Evolutionary conservation across 768 basidiomycete genomes (phyloP), one percentile per base, ranked within the genome.

Genomic region (Lentinula detonsa): DNA sequence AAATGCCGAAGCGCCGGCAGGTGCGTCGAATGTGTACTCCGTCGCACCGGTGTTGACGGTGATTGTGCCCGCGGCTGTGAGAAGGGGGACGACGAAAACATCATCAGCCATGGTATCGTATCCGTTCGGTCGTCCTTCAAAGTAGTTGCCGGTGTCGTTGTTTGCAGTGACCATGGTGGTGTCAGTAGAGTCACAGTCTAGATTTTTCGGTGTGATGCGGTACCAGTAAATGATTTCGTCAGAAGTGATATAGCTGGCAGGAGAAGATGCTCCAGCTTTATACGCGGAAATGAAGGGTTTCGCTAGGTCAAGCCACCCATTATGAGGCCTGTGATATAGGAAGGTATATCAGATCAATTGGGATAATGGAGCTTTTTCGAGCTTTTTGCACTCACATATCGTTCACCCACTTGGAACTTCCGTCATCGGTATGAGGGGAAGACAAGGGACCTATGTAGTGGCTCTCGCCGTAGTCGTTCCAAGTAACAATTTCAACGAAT

Each of bases 401-500:
- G 48, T 67, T 67, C 8, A 57, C 65, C 67, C 65, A 66, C 42
- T 62, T 66, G 1, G 67, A 67, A 23, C 67, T 57, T 1, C 67
- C 65, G 23, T 67, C 65, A 49, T 67, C 67, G 18, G 65, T 63
- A 37, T 67, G 67, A 13, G 31, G 43, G 6, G 65, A 66, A 5
- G 65, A 64, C 62, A 79, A 65, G 13, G 81, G 81, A 34, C 80
- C 81, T 40, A 83, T 74, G 69, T 83, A 84, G 59, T 81, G 79
- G 11, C 78, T 78, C 66, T 83, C 82, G 63, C 78, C 79, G 60
- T 75, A 80, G 62, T 80, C 73, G 68, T 80, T 80, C 78, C 78
- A 80, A 21, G 75, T 78, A 42, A 78, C 67, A 60, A 80, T 73
- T 65, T 80, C 76, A 0, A 67, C 62, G 18, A 63, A 66, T 0